These are phyloP conservation scores for Penicillium nucicola DNA, from an alignment of 495 filamentous ascomycete species.

Conservation along the genomic window DNA sequence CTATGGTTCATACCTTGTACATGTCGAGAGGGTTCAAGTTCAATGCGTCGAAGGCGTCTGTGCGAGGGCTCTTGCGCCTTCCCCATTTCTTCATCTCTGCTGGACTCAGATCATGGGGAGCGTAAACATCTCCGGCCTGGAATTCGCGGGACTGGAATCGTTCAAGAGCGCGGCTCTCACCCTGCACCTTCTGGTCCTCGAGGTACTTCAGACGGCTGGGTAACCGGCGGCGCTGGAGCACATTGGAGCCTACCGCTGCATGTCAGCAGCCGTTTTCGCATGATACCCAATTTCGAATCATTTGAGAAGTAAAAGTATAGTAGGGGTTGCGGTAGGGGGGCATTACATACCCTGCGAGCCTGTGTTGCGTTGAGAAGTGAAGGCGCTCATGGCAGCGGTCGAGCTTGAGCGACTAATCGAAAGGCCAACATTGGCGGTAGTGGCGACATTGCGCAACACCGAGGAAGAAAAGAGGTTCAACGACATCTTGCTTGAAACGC, in stretches of 20 bases:
- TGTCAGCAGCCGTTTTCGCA: neutral
- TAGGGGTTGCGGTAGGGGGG: neutral
- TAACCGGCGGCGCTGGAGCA: conserved; percentile 21
- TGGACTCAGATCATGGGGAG: conserved; percentile 80
- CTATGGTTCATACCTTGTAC: conserved; percentile 65
- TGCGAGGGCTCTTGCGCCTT: conserved; percentile 41
- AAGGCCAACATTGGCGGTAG: conserved; percentile 15
- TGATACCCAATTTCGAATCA: neutral
- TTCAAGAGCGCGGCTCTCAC: conserved; percentile 37
- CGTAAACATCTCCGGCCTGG: conserved; percentile 77
- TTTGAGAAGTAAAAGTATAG: too few relatives aligned
- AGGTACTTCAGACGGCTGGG: conserved; percentile 34
- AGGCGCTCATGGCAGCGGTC: conserved; percentile 29
- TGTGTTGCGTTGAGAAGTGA: conserved; percentile 24
- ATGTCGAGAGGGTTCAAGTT: conserved; percentile 77
- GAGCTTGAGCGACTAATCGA: conserved; percentile 41
- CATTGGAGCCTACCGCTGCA: conserved; percentile 12
- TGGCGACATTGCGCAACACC: conserved; percentile 26
- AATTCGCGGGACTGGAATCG: conserved; percentile 53
- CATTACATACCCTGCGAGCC: conserved; percentile 24
- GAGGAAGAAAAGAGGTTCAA: conserved; percentile 29
- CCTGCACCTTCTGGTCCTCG: conserved; percentile 37
- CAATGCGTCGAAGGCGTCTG: conserved; percentile 77
- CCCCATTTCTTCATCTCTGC: conserved; percentile 71
- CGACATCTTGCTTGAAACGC: conserved; percentile 23